These are phyloP conservation scores for Vitis hybrid DNA, from an alignment of 177 flowering plant genomes.

Conservation along the genomic window DNA sequence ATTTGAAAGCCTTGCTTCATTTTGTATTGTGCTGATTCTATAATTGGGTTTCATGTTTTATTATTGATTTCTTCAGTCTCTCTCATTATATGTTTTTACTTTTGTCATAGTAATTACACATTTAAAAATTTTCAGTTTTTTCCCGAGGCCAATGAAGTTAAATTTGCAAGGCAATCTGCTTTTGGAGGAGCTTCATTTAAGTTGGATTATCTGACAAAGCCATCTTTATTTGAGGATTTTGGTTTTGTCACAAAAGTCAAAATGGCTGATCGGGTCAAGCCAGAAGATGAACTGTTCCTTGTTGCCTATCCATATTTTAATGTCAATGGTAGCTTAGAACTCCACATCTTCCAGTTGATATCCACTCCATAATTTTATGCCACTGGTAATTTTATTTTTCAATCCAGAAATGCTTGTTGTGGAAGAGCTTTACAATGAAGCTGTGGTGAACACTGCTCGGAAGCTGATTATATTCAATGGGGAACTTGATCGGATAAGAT, in stretches of 20 bases:
- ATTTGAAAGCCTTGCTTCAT: too few species aligned
- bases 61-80: background rate
- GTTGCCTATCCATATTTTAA: constrained; percentile 95
- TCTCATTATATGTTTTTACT: background rate
- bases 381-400: constrained; percentile 7
- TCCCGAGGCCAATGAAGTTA: constrained; percentile 92
- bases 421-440: constrained; percentile 88
- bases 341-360: background rate
- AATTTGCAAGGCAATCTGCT: constrained; percentile 70
- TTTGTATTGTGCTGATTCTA: too few species aligned
- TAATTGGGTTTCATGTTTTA: too few species aligned
- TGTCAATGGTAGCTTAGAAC: constrained; percentile 67
- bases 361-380: constrained; percentile 3
- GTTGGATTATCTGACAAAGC: constrained; percentile 92
- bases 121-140: constrained; percentile 62
- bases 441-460: constrained; percentile 60
- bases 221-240: constrained; percentile 91
- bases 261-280: constrained; percentile 87
- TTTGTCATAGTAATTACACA: constrained; percentile 4
- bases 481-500: constrained; percentile 94
- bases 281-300: constrained; percentile 82
- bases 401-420: constrained; percentile 91
- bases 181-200: constrained; percentile 85
- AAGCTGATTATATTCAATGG: constrained; percentile 89
- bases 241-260: constrained; percentile 77